Percentiles rank a stretch among this genome's conserved stretches.
Conservation (phyloP, 2,329 filamentous ascomycete genomes). For the Drechmeria coniospora region DNA sequence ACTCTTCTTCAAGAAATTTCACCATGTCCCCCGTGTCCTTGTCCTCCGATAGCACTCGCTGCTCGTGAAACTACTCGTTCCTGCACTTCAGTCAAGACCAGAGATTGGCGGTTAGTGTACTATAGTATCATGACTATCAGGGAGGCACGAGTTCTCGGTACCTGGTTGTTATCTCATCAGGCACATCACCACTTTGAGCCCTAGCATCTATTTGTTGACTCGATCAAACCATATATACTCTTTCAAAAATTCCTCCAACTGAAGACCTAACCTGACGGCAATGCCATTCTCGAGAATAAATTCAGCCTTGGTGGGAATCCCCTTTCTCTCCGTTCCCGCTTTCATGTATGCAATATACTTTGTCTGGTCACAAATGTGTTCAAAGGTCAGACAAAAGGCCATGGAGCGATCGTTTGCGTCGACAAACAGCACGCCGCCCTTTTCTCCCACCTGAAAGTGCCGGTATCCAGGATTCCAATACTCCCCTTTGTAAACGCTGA, state of each 20-base stretch:
- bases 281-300: conserved; percentile 2
- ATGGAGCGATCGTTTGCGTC: conserved; percentile 14
- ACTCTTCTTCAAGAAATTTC: too few relatives aligned
- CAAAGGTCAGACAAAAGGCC: conserved; percentile 10
- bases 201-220: background rate
- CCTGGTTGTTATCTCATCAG: too few relatives aligned
- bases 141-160: too few relatives aligned
- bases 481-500: conserved; percentile 8
- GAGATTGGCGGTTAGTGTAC: too few relatives aligned
- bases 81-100: too few relatives aligned
- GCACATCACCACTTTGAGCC: too few relatives aligned
- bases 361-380: conserved; percentile 7
- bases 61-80: too few relatives aligned
- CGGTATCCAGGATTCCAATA: conserved; percentile 13
- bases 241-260: conserved; percentile 1
- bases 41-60: too few relatives aligned
- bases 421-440: conserved; percentile 8
- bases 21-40: too few relatives aligned
- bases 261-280: conserved; percentile 3
- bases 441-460: conserved; percentile 7
- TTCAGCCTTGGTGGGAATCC: conserved; percentile 1
- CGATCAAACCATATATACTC: conserved; percentile 4
- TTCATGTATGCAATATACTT: conserved; percentile 3
- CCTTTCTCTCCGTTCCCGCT: background rate
- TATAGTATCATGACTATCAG: too few relatives aligned